Base-by-base conservation (phyloP, 345 rosid genomes). In the Euphorbia lathyris region DNA sequence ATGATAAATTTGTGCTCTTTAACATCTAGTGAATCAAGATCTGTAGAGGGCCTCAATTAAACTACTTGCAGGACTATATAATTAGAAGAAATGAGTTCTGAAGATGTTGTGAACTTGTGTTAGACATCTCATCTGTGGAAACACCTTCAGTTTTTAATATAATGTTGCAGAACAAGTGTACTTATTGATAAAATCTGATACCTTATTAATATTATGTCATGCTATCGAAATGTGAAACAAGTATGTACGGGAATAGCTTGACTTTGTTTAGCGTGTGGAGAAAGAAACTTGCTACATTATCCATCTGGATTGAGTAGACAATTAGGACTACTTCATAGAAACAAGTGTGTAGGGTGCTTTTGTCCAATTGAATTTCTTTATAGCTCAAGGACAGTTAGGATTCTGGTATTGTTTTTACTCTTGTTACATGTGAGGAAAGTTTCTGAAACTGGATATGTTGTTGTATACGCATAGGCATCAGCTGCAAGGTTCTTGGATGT, bases 401-500 rank as follows among this genome's bases (percentile, higher is more conserved):
- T 22, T 34, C 60, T 12, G 7, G 19, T 43, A 58, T 38, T 27
- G 38, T 71, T 71, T 70, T 23, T 32, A 23, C 45, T 53, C 9
- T 55, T n/a, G 19, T 27, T 26, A 32, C 10, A 8, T n/a, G 26
- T 29, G 42, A 66, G 58, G 13, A n/a, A 63, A 42, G 55, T 34
- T 50, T 65, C 50, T 11, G 11, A 43, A 47, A 30, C 29, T 26
- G 13, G 7, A n/a, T 40, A 5, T 67, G 20, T 26, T 22, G 26
- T 62, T 34, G 63, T 56, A 34, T 53, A 59, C 77, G 71, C 48
- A 9, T 75, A 95, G 99, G 87, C 90, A 61, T 79, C 85, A 71
- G 90, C 99, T 71, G 88, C 97, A 63, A 82, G 90, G 79, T 85
- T 94, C 77, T 80, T 94, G 86, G 93, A 90, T 81, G 79, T 79